Evolutionary conservation across 257 asterid species (phyloP).

Genomic region (Parsonsia alboflavescens): DNA sequence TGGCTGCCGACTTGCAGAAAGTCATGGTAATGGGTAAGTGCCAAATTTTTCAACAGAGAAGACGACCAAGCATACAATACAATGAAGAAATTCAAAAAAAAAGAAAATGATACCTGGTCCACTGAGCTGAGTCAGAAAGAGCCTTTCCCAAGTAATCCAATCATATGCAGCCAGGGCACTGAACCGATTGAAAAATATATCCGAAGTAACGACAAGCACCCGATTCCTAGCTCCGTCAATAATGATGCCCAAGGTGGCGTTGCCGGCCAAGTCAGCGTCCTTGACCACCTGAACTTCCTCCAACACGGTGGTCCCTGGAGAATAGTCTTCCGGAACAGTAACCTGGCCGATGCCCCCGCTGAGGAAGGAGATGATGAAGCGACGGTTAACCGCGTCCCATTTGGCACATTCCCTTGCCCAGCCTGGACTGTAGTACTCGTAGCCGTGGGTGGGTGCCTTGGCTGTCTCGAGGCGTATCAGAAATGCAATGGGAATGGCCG

Average conservation of each 20-base stretch:
- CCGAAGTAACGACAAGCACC: constrained; percentile 35
- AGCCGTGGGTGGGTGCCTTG: constrained; percentile 46
- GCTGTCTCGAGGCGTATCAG: constrained; percentile 57
- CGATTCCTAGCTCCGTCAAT: constrained; percentile 84
- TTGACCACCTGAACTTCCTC: constrained; percentile 57
- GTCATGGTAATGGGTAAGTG: too few species aligned
- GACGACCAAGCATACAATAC: too few species aligned
- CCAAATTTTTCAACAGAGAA: too few species aligned
- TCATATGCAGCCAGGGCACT: constrained; percentile 83
- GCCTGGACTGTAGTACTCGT: constrained; percentile 56
- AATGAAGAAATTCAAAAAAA: too few species aligned
- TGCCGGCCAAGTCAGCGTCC: constrained; percentile 53
- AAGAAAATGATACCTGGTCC: constrained; percentile 57
- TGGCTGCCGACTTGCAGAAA: too few species aligned
- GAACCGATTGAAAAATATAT: constrained; percentile 43
- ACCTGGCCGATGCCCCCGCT: constrained; percentile 79
- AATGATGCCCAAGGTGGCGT: constrained; percentile 65
- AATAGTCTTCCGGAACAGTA: constrained; percentile 27
- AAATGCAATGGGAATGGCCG: constrained; percentile 71
- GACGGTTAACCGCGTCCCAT: constrained; percentile 67
- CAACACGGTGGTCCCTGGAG: constrained; percentile 16
- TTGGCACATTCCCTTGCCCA: constrained; percentile 80
- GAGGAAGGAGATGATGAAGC: constrained; percentile 75
- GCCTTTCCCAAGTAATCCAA: constrained; percentile 59
- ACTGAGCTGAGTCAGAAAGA: constrained; percentile 66